Evolutionary conservation across 2,329 filamentous ascomycete species (phyloP).

Genomic region (Talaromyces marneffei): DNA sequence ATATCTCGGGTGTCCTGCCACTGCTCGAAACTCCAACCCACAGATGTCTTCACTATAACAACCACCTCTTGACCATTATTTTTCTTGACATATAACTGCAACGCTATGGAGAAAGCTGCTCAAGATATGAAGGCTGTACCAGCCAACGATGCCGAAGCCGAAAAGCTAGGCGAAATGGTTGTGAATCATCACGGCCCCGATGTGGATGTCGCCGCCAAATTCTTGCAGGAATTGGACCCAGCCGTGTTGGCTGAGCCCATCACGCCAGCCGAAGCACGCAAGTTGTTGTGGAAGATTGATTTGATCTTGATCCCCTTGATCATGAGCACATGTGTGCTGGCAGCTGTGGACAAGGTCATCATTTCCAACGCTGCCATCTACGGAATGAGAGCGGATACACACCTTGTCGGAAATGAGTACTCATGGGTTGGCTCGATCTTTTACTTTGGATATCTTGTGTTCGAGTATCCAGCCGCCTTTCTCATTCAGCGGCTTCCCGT

Average conservation of each 20-base stretch:
- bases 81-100: not conserved
- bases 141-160: not conserved
- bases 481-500: conserved; percentile 9
- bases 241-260: conserved; percentile 21
- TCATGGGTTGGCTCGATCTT: conserved; percentile 13
- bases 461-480: conserved; percentile 8
- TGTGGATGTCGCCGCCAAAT: conserved; percentile 26
- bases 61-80: too few species aligned
- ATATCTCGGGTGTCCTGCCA: not conserved
- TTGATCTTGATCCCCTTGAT: conserved; percentile 24
- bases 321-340: conserved; percentile 21
- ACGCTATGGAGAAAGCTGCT: not conserved
- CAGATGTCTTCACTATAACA: not conserved
- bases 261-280: conserved; percentile 19
- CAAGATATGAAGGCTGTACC: not conserved
- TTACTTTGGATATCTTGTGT: conserved; percentile 12
- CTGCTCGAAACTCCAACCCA: not conserved
- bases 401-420: conserved; percentile 11
- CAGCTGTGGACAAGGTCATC: conserved; percentile 29
- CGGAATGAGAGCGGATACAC: conserved; percentile 7
- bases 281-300: conserved; percentile 25
- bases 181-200: conserved; percentile 6
- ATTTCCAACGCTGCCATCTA: conserved; percentile 17
- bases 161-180: conserved; percentile 14
- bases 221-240: conserved; percentile 23